Evolutionary conservation across 2,329 filamentous ascomycete species (phyloP).

Genomic region (Fusarium bactridioides): DNA sequence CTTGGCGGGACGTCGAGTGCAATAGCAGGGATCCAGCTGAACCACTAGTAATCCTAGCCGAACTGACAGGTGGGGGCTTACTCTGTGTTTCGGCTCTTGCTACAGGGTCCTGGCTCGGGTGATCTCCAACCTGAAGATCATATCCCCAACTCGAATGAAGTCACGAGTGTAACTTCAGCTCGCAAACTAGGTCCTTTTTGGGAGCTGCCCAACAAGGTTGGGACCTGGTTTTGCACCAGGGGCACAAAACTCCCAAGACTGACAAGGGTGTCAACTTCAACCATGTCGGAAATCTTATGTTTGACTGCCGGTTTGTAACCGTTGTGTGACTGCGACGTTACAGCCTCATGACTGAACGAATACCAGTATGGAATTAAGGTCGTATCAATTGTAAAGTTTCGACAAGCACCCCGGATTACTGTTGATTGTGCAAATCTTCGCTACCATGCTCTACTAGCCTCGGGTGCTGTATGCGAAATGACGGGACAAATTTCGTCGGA

Average conservation of each 20-base stretch:
- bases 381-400: not conserved
- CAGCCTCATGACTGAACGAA: not conserved
- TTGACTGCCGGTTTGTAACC: slow-evolving; percentile 9
- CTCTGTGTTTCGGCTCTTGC: slow-evolving; percentile 18
- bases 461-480: not conserved
- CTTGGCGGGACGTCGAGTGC: slow-evolving; percentile 2
- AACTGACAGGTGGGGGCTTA: slow-evolving; percentile 33
- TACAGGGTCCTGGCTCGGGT: slow-evolving; percentile 9
- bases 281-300: slow-evolving; percentile 12
- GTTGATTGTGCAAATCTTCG: not conserved
- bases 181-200: slow-evolving; percentile 23
- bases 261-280: slow-evolving; percentile 1
- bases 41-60: slow-evolving; percentile 33
- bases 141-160: slow-evolving; percentile 4
- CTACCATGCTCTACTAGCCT: not conserved
- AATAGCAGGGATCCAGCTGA: slow-evolving; percentile 22
- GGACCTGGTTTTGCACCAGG: not conserved
- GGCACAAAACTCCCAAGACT: not conserved
- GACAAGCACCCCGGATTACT: not conserved
- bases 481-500: not conserved
- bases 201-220: not conserved
- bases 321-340: not conserved
- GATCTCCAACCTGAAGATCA: slow-evolving; percentile 21
- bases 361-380: not conserved
- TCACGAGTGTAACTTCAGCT: slow-evolving; percentile 9